These are phyloP conservation scores for Lentinula boryana DNA, from an alignment of 768 basidiomycete species.

Conservation along the genomic window DNA sequence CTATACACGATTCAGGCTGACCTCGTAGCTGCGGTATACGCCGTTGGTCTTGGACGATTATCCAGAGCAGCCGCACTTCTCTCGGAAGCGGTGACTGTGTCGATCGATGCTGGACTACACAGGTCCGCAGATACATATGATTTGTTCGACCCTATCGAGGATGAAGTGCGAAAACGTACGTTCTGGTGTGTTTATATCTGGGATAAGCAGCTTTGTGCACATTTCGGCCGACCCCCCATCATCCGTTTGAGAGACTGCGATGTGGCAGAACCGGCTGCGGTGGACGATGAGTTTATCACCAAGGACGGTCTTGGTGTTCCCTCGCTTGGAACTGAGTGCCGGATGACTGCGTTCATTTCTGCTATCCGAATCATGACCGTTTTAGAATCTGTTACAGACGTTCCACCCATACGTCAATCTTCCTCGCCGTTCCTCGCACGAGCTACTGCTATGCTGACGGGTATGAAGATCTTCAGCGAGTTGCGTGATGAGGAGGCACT, in stretches of 20 bases:
- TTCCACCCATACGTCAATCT: constrained; percentile 67
- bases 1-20: constrained; percentile 90
- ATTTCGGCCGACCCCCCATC: constrained; percentile 87
- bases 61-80: constrained; percentile 83
- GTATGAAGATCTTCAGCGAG: constrained; percentile 54
- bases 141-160: constrained; percentile 84
- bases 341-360: constrained; percentile 77
- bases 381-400: constrained; percentile 82
- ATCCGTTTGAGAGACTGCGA: constrained; percentile 87
- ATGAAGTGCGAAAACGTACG: constrained; percentile 88
- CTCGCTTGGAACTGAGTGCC: constrained; percentile 64
- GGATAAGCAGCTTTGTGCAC: constrained; percentile 89
- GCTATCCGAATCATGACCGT: constrained; percentile 79
- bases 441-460: constrained; percentile 64
- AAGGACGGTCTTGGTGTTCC: constrained; percentile 63
- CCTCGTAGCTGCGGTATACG: constrained; percentile 88
- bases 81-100: constrained; percentile 83
- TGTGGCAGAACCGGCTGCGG: constrained; percentile 76
- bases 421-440: constrained; percentile 72
- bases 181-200: constrained; percentile 97
- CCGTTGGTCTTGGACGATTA: constrained; percentile 83
- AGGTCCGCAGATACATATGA: constrained; percentile 82
- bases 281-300: constrained; percentile 89
- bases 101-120: constrained; percentile 84
- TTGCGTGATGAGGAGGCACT: constrained; percentile 76